Conservation (phyloP, 2,329 filamentous ascomycete genomes). For the Alternaria solani region DNA sequence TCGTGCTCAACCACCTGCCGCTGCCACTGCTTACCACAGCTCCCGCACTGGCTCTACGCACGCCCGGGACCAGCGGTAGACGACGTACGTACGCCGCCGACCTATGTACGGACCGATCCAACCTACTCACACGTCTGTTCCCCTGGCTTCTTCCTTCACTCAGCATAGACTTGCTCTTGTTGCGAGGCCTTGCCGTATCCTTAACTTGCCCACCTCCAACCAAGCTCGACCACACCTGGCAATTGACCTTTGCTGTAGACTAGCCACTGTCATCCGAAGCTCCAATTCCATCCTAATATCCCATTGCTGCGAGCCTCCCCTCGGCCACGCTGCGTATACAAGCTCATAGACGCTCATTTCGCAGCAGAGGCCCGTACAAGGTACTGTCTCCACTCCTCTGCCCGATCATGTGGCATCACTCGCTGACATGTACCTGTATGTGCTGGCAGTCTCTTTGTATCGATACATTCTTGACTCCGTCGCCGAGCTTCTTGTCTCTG, state of each 20-base stretch:
- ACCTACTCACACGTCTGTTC: slow-evolving; percentile 16
- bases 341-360: slow-evolving; percentile 14
- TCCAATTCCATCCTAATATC: slow-evolving; percentile 6
- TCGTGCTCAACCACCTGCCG: slow-evolving; percentile 15
- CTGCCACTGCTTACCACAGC: slow-evolving; percentile 18
- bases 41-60: slow-evolving; percentile 18
- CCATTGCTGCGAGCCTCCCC: slow-evolving; percentile 21
- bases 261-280: slow-evolving; percentile 7
- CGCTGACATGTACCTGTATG: slow-evolving; percentile 40
- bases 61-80: slow-evolving; percentile 25
- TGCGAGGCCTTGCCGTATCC: slow-evolving; percentile 18
- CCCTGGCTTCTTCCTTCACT: slow-evolving; percentile 19
- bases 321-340: slow-evolving; percentile 17
- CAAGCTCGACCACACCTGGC: slow-evolving; percentile 18
- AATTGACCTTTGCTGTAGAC: slow-evolving; percentile 19
- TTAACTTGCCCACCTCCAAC: slow-evolving; percentile 15
- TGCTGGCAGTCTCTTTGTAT: slow-evolving; percentile 30
- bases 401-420: slow-evolving; percentile 7
- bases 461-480: slow-evolving; percentile 32
- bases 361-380: slow-evolving; percentile 19
- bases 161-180: slow-evolving; percentile 16
- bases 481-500: slow-evolving; percentile 24
- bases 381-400: slow-evolving; percentile 19
- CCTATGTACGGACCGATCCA: slow-evolving; percentile 22
- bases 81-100: slow-evolving; percentile 21